Evolutionary conservation across 2,329 filamentous ascomycete genomes (phyloP).

Genomic region (Lizonia empirigonia): DNA sequence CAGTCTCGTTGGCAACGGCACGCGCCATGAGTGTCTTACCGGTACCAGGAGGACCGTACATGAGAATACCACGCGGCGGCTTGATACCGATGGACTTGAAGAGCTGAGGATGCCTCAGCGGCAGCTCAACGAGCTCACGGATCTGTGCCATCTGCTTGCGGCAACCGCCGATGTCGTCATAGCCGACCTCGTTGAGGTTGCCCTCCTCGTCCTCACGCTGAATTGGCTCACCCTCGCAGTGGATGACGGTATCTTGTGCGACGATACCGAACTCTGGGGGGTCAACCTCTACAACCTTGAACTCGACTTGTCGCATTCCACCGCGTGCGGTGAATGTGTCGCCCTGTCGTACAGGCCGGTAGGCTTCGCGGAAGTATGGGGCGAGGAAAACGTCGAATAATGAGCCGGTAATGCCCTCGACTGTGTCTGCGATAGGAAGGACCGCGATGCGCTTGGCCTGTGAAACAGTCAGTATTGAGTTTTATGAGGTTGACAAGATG

Average conservation of each 20-base stretch:
- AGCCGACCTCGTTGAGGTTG: conserved; percentile 98
- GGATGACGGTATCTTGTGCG: conserved; percentile 97
- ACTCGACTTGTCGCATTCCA: conserved; percentile 98
- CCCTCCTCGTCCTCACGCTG: conserved; percentile 99
- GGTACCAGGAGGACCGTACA: conserved; percentile 92
- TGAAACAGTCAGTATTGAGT: conserved; percentile 27
- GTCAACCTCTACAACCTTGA: conserved; percentile 99
- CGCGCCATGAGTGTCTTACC: conserved; percentile 99
- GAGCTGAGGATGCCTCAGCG: conserved; percentile 93
- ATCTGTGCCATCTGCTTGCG: conserved; percentile 99
- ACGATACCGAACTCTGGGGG: conserved; percentile 98
- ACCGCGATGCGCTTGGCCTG: conserved; percentile 99
- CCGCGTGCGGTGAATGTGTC: conserved; percentile 97
- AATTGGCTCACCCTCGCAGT: conserved; percentile 96
- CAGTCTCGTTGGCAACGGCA: conserved; percentile 97
- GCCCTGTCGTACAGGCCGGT: conserved; percentile 94
- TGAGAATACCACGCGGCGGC: conserved; percentile 95
- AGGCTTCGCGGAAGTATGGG: conserved; percentile 99
- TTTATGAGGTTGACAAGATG: not conserved
- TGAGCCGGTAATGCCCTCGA: conserved; percentile 96
- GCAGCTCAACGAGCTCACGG: conserved; percentile 96
- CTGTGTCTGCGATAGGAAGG: conserved; percentile 95
- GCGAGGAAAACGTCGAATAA: conserved; percentile 99
- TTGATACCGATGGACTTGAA: conserved; percentile 99
- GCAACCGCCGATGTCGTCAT: conserved; percentile 99